Base-by-base conservation (phyloP, 352 stramenopile species). In the Phytophthora quininea region DNA sequence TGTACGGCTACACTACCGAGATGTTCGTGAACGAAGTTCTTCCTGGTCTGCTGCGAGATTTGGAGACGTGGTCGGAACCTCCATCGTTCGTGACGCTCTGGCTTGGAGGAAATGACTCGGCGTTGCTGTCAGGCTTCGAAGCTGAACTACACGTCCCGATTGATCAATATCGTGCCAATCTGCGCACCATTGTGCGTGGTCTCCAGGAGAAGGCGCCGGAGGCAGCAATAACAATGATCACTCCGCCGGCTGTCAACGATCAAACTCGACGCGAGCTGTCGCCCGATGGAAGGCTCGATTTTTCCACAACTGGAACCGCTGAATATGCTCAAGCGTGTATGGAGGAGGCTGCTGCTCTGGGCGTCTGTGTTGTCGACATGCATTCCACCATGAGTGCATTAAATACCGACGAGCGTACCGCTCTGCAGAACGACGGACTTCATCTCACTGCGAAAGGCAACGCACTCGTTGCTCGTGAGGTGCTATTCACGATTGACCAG, bases 81-180 rank as follows among this genome's bases (percentile, higher is more conserved):
- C 73, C 76, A 42, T 54, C 65, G 31, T 47, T 87, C 4, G 74
- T 87, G 66, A 73, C 73, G 8, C 52, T 91, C 3, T 89, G 77
- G 76, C 70, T 91, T n/a, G 83, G 80, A 32, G 71, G 79, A 24
- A 91, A 91, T 43, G 83, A 91, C 58, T 82, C 83, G 14, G 78
- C 81, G 4, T 59, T 89, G 12, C 48, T 54, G 12, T 66, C 60
- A 11, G 80, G 80, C 1, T 63, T 54, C 31, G 59, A 73, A 32
- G 54, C 54, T 38, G 49, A 54, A 24, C 67, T 86, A 48, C 77
- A 90, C 54, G 75, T 91, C 33, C 71, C 79, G 38, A 57, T 90
- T 2, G 57, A 54, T 1, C 55, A 71, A 12, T 90, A 85, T 55
- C 69, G 69, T 27, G 47, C 48, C 43, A 88, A 90, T 42, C 63